Conservation (phyloP, 1,284 basidiomycete genomes). For the Phaffia rhodozyma region DNA sequence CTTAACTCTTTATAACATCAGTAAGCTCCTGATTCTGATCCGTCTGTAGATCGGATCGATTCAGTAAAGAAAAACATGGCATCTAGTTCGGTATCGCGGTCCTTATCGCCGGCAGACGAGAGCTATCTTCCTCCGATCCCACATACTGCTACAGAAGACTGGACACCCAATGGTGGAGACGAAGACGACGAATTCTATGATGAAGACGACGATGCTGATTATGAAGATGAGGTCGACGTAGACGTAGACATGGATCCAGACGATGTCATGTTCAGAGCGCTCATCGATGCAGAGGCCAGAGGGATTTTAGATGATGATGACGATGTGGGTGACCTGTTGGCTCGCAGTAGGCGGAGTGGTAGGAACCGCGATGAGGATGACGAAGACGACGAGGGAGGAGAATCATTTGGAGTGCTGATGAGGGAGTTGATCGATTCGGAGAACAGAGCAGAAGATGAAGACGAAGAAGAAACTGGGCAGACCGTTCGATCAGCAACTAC, state of each 20-base stretch:
- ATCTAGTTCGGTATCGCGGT: no score
- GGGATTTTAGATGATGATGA: not conserved
- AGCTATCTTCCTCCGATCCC: not conserved
- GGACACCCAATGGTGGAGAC: not conserved
- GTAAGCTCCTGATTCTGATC: no score
- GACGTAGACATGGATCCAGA: conserved; percentile 3
- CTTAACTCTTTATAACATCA: no score
- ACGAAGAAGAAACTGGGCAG: not conserved
- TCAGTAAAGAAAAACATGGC: no score
- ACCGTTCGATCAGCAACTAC: not conserved
- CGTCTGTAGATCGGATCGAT: no score
- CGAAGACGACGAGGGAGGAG: not conserved
- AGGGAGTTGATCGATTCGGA: not conserved
- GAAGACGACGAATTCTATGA: not conserved
- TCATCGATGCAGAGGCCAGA: not conserved
- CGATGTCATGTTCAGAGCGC: not conserved
- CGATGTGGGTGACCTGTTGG: not conserved
- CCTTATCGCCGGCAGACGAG: not conserved
- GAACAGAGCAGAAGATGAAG: not conserved
- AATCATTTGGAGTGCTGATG: not conserved
- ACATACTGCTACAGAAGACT: no score
- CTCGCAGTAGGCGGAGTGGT: no score
- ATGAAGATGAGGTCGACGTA: not conserved
- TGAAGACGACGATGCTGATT: not conserved
- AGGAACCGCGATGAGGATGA: not conserved